Conservation (phyloP, 495 filamentous ascomycete species). For the Trichoderma virens region DNA sequence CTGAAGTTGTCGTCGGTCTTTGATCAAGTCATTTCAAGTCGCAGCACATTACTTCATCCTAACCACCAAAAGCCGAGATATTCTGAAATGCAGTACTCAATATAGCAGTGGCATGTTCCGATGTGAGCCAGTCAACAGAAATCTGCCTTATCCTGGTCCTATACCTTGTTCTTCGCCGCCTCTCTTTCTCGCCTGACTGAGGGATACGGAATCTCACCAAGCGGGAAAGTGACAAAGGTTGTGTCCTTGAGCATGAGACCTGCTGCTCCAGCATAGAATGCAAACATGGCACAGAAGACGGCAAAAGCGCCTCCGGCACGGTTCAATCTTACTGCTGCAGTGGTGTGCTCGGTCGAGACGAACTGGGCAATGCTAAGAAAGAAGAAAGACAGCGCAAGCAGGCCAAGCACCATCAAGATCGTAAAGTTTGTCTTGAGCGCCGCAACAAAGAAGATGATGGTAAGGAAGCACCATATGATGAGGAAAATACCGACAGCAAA, state of each 20-base stretch:
- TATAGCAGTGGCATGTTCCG: no score
- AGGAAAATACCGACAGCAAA: constrained; percentile 72
- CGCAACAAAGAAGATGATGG: constrained; percentile 67
- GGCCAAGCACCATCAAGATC: constrained; percentile 82
- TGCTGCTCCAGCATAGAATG: constrained; percentile 85
- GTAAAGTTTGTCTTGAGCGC: constrained; percentile 79
- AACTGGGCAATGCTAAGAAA: constrained; percentile 68
- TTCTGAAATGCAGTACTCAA: no score
- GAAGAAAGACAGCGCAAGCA: constrained; percentile 77
- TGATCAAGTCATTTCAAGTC: no score
- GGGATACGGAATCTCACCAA: constrained; percentile 6
- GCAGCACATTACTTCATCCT: no score
- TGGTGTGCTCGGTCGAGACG: constrained; percentile 18
- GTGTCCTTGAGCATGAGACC: constrained; percentile 46
- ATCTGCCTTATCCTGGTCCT: no score
- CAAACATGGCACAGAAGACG: constrained; percentile 68
- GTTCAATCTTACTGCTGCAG: constrained; percentile 32
- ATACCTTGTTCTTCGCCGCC: neutral
- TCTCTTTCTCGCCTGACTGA: neutral
- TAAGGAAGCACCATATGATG: constrained; percentile 88
- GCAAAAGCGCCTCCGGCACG: constrained; percentile 78
- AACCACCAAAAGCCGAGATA: no score
- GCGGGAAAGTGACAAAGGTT: constrained; percentile 10
- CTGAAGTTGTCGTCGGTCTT: no score
- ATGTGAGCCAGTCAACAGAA: no score